These are phyloP conservation scores for Rhododendron simsii DNA, from an alignment of 148 eudicot genomes.

Conservation along the genomic window DNA sequence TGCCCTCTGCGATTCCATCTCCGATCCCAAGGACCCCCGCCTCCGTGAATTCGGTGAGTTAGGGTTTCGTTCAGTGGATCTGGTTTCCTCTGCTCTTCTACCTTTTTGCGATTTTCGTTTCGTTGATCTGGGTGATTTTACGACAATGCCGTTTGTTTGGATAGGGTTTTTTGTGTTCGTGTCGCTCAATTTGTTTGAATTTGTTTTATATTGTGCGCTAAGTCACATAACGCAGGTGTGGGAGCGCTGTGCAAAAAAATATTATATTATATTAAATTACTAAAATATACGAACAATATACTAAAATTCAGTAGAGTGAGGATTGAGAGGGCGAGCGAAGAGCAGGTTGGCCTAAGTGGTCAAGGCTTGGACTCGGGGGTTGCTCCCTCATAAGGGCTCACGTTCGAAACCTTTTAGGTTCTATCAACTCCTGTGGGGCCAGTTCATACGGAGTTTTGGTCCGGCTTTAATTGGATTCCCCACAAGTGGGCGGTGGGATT, in stretches of 20 bases:
- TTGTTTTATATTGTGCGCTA: too few relatives aligned
- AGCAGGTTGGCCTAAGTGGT: neutral
- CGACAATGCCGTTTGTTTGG: constrained; percentile 8
- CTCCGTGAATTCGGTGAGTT: constrained; percentile 87
- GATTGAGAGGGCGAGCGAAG: neutral
- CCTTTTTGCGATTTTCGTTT: neutral
- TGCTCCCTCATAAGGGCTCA: neutral
- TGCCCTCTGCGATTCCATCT: constrained; percentile 56
- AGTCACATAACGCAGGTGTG: neutral
- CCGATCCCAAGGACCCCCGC: constrained; percentile 92
- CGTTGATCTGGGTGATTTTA: neutral
- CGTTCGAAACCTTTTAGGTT: neutral
- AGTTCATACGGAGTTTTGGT: neutral
- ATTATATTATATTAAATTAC: too few relatives aligned
- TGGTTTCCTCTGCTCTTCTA: constrained; percentile 6
- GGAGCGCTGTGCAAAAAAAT: neutral
- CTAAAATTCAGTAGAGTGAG: neutral
- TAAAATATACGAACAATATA: too few relatives aligned
- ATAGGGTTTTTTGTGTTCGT: neutral
- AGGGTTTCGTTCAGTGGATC: constrained; percentile 30
- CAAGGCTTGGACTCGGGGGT: neutral
- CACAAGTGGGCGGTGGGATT: neutral
- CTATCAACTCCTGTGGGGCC: neutral
- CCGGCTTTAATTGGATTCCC: neutral
- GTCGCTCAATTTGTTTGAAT: too few relatives aligned